Conservation (phyloP, 495 filamentous ascomycete species). For the Penicillium canariense region DNA sequence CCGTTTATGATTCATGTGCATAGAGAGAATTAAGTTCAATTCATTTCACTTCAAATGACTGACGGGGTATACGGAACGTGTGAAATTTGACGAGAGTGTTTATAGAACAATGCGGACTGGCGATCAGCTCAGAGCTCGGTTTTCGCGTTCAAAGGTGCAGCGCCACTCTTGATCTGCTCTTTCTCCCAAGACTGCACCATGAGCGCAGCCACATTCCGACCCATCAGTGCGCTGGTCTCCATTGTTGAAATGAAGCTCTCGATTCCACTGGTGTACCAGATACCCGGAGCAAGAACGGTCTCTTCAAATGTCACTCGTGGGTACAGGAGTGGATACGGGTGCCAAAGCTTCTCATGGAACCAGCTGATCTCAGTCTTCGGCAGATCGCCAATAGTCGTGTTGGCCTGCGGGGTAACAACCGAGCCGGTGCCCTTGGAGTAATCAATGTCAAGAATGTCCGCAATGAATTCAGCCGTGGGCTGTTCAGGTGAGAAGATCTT, state of each 20-base stretch:
- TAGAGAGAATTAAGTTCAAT: background rate
- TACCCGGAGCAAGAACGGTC: slow-evolving; percentile 54
- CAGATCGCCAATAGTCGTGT: slow-evolving; percentile 36
- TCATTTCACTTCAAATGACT: background rate
- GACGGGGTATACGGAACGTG: background rate
- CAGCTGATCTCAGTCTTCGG: slow-evolving; percentile 62
- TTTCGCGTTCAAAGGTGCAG: slow-evolving; percentile 1
- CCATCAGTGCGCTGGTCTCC: slow-evolving; percentile 96
- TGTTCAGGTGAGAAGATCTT: slow-evolving; percentile 87
- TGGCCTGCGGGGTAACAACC: slow-evolving; percentile 6
- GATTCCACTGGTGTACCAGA: slow-evolving; percentile 93
- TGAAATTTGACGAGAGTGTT: background rate
- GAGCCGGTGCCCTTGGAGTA: slow-evolving; percentile 15
- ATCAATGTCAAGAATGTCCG: slow-evolving; percentile 38
- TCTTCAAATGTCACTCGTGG: slow-evolving; percentile 89
- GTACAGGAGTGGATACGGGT: slow-evolving; percentile 78
- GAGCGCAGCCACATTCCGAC: slow-evolving; percentile 84
- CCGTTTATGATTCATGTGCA: slow-evolving; percentile 13
- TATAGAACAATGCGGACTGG: background rate
- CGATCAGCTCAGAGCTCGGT: slow-evolving; percentile 16
- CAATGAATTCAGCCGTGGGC: slow-evolving; percentile 62
- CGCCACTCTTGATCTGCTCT: background rate
- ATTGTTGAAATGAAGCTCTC: slow-evolving; percentile 96
- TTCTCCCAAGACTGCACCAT: slow-evolving; percentile 63
- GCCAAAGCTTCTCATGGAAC: slow-evolving; percentile 74